Percentiles rank a stretch among this genome's conserved stretches.
Evolutionary conservation across 306 rosid genomes (phyloP).

Genomic region (Astragalus glycyphyllos): DNA sequence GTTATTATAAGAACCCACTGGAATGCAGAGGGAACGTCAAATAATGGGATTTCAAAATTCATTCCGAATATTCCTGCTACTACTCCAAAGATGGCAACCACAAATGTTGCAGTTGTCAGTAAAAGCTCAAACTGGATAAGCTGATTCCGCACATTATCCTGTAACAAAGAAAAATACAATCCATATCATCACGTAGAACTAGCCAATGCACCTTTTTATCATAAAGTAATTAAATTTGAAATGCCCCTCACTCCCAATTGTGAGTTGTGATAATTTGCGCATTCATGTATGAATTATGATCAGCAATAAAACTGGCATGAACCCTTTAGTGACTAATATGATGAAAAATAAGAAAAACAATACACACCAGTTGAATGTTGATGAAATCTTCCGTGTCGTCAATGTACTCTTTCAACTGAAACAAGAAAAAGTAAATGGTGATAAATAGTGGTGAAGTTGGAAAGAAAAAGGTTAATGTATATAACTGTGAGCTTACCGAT

Average conservation of each 20-base stretch:
- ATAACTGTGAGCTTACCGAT: constrained; percentile 62
- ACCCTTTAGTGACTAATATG: constrained; percentile 13
- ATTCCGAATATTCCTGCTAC: constrained; percentile 97
- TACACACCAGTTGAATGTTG: constrained; percentile 90
- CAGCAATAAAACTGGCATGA: no score
- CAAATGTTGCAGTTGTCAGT: constrained; percentile 96
- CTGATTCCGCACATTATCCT: constrained; percentile 99
- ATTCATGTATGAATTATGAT: constrained; percentile 1
- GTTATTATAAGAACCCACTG: constrained; percentile 87
- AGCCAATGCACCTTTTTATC: not conserved
- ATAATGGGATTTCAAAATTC: constrained; percentile 78
- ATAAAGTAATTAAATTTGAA: constrained; percentile 19
- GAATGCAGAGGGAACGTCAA: constrained; percentile 70
- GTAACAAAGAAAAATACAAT: constrained; percentile 31
- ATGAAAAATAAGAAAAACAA: constrained; percentile 10
- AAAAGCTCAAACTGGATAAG: constrained; percentile 96
- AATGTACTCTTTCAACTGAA: constrained; percentile 96
- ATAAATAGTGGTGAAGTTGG: constrained; percentile 30
- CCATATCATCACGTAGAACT: not conserved
- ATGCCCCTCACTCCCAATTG: not conserved
- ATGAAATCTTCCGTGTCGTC: constrained; percentile 99
- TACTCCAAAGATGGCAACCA: constrained; percentile 95
- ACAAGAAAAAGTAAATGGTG: constrained; percentile 42
- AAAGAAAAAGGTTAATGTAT: constrained; percentile 8
- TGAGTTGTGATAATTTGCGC: constrained; percentile 30